These are phyloP conservation scores for Botrytis squamosa DNA, from an alignment of 2,329 filamentous ascomycete genomes.

Conservation along the genomic window DNA sequence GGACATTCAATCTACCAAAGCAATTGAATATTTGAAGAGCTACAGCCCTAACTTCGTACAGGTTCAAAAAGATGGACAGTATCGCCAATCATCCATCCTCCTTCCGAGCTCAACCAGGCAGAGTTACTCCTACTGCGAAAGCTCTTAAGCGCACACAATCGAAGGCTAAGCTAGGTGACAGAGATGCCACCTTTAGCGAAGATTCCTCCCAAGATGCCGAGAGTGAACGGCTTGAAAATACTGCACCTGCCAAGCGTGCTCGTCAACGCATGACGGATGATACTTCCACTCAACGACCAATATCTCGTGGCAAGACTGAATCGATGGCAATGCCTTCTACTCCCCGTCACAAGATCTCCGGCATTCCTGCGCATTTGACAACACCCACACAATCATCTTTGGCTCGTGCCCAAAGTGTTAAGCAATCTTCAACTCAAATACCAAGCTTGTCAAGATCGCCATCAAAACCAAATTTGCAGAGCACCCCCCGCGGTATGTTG, in stretches of 20 bases:
- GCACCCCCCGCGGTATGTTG: slow-evolving; percentile 50
- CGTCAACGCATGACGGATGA: slow-evolving; percentile 69
- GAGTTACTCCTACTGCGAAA: slow-evolving; percentile 50
- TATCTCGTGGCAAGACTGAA: slow-evolving; percentile 47
- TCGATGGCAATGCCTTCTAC: slow-evolving; percentile 44
- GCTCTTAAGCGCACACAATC: slow-evolving; percentile 52
- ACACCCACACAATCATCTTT: slow-evolving; percentile 79
- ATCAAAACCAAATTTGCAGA: slow-evolving; percentile 47
- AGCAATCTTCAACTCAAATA: slow-evolving; percentile 50
- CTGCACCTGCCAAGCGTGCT: slow-evolving; percentile 63
- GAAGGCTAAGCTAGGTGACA: slow-evolving; percentile 65
- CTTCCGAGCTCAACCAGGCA: slow-evolving; percentile 60
- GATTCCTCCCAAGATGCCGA: slow-evolving; percentile 8
- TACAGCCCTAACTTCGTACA: slow-evolving; percentile 4
- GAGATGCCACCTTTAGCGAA: slow-evolving; percentile 38
- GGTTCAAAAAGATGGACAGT: slow-evolving; percentile 95
- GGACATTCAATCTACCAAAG: neutral
- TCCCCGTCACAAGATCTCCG: slow-evolving; percentile 47
- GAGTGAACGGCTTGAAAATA: slow-evolving; percentile 36
- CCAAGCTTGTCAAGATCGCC: slow-evolving; percentile 53
- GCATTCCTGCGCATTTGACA: slow-evolving; percentile 56
- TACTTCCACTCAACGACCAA: slow-evolving; percentile 61
- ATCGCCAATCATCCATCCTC: slow-evolving; percentile 83
- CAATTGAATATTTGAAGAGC: neutral
- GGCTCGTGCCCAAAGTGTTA: slow-evolving; percentile 57